phyloP scores from a whole-genome alignment of 2,329 filamentous ascomycete genomes.

The Biscogniauxia mediterranea region DNA sequence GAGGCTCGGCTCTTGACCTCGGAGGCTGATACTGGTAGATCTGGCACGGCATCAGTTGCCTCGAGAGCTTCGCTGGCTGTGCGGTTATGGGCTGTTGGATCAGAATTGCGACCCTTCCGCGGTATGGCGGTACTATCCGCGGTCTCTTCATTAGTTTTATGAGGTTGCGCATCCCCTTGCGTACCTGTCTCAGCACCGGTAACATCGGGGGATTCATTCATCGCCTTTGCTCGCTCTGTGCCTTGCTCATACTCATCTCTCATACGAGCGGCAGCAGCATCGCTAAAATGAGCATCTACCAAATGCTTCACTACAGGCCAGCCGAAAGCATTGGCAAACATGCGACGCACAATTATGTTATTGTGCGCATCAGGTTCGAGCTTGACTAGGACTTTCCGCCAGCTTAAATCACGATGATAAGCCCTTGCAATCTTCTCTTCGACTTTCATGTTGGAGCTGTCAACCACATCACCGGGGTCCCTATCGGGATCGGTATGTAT shows the following conservation, averaged over 20 bases:
- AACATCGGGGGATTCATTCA: slow-evolving; percentile 53
- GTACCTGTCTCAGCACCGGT: slow-evolving; percentile 65
- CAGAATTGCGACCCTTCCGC: neutral
- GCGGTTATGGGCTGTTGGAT: slow-evolving; percentile 17
- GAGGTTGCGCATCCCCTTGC: slow-evolving; percentile 32
- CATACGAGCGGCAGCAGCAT: slow-evolving; percentile 63
- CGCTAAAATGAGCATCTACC: slow-evolving; percentile 90
- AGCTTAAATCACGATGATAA: slow-evolving; percentile 87
- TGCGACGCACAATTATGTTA: slow-evolving; percentile 93
- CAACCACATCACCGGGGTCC: slow-evolving; percentile 47
- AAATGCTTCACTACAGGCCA: slow-evolving; percentile 97
- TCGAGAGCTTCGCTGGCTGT: slow-evolving; percentile 35
- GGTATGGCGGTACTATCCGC: neutral
- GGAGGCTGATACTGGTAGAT: slow-evolving; percentile 37
- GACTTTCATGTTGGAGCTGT: slow-evolving; percentile 74
- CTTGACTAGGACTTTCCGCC: slow-evolving; percentile 95
- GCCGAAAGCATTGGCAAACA: slow-evolving; percentile 95
- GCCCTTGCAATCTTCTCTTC: slow-evolving; percentile 97
- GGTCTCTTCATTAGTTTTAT: slow-evolving; percentile 1
- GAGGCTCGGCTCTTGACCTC: slow-evolving; percentile 20
- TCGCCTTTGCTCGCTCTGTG: slow-evolving; percentile 66
- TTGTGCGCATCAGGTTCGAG: slow-evolving; percentile 97
- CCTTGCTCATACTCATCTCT: slow-evolving; percentile 66
- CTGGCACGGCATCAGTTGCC: slow-evolving; percentile 46
- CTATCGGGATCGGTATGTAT: slow-evolving; percentile 46